Evolutionary conservation across 495 filamentous ascomycete genomes (phyloP), one percentile per base, ranked within the genome.

Genomic region (Pyrenopolyporus hunteri): DNA sequence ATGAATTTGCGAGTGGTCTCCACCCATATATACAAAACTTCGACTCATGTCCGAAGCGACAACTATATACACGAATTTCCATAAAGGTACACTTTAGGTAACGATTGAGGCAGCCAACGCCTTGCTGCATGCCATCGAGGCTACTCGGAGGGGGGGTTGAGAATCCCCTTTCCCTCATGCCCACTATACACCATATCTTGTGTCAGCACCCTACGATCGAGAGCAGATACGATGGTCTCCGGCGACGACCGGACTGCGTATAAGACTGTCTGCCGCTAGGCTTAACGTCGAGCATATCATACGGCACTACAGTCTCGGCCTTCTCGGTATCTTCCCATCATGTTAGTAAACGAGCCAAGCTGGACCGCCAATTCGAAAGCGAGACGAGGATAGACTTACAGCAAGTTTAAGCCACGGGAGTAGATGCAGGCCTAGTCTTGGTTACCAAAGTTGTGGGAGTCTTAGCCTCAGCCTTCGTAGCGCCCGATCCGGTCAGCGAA

Each of bases 361-460:
- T 25, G 10, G n/a, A n/a, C n/a, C n/a, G n/a, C n/a, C n/a, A n/a
- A n/a, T n/a, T n/a, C n/a, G n/a, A n/a, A 25, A 43, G 22, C 17
- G 39, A 25, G 39, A 13, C 3, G 55, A 49, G 40, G 50, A 45
- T 19, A 23, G 29, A 50, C 59, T 48, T 47, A 70, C 67, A 76
- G 74, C 20, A 67, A 71, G 68, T 74, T 31, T 79, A 74, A 13
- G 70, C 56, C 32, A 77, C 71, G 17, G 29, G 22, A 20, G 65
- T 64, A 26, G 62, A 25, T 19, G 45, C 36, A 28, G 50, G 36
- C 35, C 5, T 61, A 8, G 57, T 54, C 13, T 48, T 58, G 5
- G 49, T 58, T 10, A 68, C 68, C 39, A 64, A 46, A 25, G 57
- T 61, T 7, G 59, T 59, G 4, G 22, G 42, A 45, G 42, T 23